Evolutionary conservation across 2,329 filamentous ascomycete species (phyloP).

Genomic region (Colletotrichum echinochloae): DNA sequence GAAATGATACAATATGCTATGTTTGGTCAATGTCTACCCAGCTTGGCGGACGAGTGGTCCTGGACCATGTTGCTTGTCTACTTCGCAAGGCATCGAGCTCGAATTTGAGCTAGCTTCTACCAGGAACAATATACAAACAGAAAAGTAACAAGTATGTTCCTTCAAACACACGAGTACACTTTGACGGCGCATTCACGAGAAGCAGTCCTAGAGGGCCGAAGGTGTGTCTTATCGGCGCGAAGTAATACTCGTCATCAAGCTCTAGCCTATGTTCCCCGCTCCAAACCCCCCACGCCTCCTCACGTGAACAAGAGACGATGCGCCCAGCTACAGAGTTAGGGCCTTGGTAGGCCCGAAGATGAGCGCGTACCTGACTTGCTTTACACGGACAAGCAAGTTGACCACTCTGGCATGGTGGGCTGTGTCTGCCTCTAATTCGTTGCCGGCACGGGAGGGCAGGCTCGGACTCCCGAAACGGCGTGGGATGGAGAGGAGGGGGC

Average conservation of each 20-base stretch:
- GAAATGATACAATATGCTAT: background rate
- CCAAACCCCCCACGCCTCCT: background rate
- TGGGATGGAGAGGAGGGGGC: slow-evolving; percentile 2
- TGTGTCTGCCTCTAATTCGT: background rate
- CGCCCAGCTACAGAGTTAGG: background rate
- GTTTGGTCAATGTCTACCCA: background rate
- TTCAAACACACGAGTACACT: background rate
- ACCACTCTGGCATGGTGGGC: background rate
- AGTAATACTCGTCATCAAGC: background rate
- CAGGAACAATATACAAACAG: background rate
- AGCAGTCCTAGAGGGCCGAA: background rate
- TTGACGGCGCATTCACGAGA: background rate
- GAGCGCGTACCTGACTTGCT: background rate
- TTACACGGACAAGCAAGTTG: background rate
- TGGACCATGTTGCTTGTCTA: background rate
- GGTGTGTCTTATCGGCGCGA: too few species aligned
- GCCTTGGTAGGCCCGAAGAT: background rate
- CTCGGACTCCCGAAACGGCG: background rate
- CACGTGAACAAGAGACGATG: slow-evolving; percentile 17
- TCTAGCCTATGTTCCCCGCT: background rate
- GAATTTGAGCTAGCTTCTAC: background rate
- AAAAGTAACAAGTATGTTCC: background rate
- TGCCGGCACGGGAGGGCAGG: too few species aligned
- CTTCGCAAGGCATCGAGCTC: too few species aligned
- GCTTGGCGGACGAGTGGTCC: background rate